These are phyloP conservation scores for Euphrasia confusa DNA, from an alignment of 257 asterid genomes.

Conservation along the genomic window DNA sequence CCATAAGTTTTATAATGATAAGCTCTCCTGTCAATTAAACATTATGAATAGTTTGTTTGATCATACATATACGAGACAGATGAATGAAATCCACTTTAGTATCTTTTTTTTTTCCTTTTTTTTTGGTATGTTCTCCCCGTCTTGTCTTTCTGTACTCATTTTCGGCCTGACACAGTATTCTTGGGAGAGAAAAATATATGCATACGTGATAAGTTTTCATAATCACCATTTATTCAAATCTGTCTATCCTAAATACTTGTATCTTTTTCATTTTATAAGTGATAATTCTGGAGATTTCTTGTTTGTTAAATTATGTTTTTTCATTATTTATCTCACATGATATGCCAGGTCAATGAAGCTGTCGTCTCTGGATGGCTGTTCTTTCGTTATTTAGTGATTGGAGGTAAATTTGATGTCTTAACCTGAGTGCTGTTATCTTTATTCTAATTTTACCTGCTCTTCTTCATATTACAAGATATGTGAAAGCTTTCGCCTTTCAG, in stretches of 20 bases:
- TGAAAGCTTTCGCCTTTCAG: constrained; percentile 6
- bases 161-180: neutral
- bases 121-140: neutral
- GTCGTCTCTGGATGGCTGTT: constrained; percentile 96
- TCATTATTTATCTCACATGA: constrained; percentile 17
- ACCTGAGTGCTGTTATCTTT: constrained; percentile 10
- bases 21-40: neutral
- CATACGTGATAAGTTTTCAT: neutral
- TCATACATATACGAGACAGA: constrained; percentile 4
- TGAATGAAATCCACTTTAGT: constrained; percentile 3
- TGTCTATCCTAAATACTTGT: neutral
- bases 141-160: neutral
- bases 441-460: constrained; percentile 10
- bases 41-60: constrained; percentile 9
- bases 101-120: constrained; percentile 3
- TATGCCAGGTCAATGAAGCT: constrained; percentile 85
- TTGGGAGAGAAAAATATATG: neutral
- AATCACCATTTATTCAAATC: neutral
- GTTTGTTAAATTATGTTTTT: constrained; percentile 22
- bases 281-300: constrained; percentile 4
- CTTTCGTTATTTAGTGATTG: constrained; percentile 93
- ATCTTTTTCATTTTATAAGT: neutral
- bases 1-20: too few species aligned
- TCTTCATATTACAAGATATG: constrained; percentile 11
- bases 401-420: constrained; percentile 51